Evolutionary conservation across 2,329 filamentous ascomycete species (phyloP), one percentile per base, ranked within the genome.

Genomic region (Bipolaris oryzae): DNA sequence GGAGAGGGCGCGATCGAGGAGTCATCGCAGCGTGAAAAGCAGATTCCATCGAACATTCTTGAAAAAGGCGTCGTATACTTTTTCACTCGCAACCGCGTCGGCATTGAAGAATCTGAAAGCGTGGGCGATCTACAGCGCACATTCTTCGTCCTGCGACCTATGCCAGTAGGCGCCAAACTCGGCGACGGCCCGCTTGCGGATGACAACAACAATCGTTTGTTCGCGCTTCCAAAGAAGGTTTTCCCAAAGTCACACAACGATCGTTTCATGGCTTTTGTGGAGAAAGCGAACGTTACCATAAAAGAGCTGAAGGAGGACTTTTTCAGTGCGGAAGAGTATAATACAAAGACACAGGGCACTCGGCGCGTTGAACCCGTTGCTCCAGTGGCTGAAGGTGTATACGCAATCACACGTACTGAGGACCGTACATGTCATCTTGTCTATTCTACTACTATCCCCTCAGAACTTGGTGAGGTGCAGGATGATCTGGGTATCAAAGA

Each of bases 51-150:
- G 5, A 87, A 80, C 57, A 86, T 96, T 21, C 81, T 96, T 2
- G 92, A 97, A 71, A 96, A 95, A 69, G 92, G 92, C 3, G 84
- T 95, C 66, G 87, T 96, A 64, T 96, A 96, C 80, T 96, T 96
- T 82, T 96, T 96, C 80, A 89, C 89, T 68, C 88, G 92, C 16
- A 87, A 87, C 7, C 87, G 91, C 11, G 90, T 96, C 35, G 85
- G 86, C 48, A 82, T 90, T 23, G 85, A 91, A 4, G 82, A 90
- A 6, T 88, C 91, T 0, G 82, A 88, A 16, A 82, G 84, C 43
- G 81, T 94, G 1, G 77, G 84, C 38, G 92, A 96, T 50, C 84
- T 96, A 46, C 86, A 89, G 39, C 88, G 91, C 46, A 92, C 84
- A 60, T 94, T 89, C 78, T 87, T 96, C 67, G 83, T 96, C 13